These are phyloP conservation scores for Xerocomus amazonicus DNA, from an alignment of 1,284 basidiomycete genomes.

Conservation along the genomic window DNA sequence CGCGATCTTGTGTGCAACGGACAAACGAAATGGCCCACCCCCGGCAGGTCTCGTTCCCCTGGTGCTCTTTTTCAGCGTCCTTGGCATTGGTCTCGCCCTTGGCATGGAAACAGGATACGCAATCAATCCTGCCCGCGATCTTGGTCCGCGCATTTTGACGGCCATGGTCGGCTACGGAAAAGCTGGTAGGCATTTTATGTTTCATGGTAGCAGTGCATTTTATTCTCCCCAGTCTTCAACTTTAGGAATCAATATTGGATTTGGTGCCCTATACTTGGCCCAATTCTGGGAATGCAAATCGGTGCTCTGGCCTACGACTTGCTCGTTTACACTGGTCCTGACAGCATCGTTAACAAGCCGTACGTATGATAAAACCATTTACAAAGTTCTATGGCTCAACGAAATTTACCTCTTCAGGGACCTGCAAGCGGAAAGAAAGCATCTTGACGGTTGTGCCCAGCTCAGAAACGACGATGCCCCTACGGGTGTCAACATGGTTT, in stretches of 20 bases:
- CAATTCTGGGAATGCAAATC: slow-evolving; percentile 52
- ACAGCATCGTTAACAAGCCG: slow-evolving; percentile 54
- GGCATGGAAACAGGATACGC: slow-evolving; percentile 63
- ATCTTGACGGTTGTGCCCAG: slow-evolving; percentile 15
- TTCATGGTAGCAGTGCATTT: background rate
- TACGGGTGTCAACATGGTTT: slow-evolving; percentile 14
- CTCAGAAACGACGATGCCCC: background rate
- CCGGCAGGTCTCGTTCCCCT: slow-evolving; percentile 51
- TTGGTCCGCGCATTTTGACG: slow-evolving; percentile 58
- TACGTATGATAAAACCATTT: slow-evolving; percentile 24
- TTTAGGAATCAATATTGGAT: slow-evolving; percentile 69
- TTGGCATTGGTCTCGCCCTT: slow-evolving; percentile 51
- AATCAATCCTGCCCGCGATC: slow-evolving; percentile 63
- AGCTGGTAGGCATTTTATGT: slow-evolving; percentile 31
- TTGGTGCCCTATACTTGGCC: slow-evolving; percentile 65
- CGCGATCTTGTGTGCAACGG: slow-evolving; percentile 41
- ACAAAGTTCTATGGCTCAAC: background rate
- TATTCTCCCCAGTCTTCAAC: slow-evolving; percentile 35
- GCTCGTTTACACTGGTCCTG: slow-evolving; percentile 50
- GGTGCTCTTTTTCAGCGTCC: slow-evolving; percentile 50
- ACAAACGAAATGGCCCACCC: slow-evolving; percentile 46
- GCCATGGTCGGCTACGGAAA: slow-evolving; percentile 59
- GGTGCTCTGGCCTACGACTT: slow-evolving; percentile 53
- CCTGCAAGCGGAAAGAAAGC: slow-evolving; percentile 8
- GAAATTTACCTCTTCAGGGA: slow-evolving; percentile 7